phyloP scores from a whole-genome alignment of 306 rosid genomes.

The Cicer arietinum region DNA sequence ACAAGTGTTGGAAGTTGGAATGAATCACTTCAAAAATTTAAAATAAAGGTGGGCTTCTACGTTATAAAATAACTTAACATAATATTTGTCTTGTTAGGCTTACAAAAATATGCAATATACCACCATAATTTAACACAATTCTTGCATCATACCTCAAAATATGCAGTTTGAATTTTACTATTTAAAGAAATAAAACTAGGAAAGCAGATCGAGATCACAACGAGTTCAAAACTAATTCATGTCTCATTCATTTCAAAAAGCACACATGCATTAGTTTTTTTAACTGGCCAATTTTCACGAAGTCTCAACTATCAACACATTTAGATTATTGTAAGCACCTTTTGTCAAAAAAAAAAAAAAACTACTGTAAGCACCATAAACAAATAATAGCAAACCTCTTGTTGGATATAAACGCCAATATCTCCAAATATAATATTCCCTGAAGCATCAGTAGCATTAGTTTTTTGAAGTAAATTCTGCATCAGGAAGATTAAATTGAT shows the following conservation, averaged over 20 bases:
- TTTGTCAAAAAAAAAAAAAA: too few relatives aligned
- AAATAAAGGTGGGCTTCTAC: not conserved
- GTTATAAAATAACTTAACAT: conserved; percentile 1
- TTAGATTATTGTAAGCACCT: conserved; percentile 28
- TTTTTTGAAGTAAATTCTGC: conserved; percentile 84
- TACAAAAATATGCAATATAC: conserved; percentile 14
- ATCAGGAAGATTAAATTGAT: conserved; percentile 41
- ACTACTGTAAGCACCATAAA: conserved; percentile 21
- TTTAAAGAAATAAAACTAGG: not conserved
- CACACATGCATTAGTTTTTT: not conserved
- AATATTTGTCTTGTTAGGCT: conserved; percentile 28
- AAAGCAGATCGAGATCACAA: not conserved
- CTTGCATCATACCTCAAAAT: conserved; percentile 8
- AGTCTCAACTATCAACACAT: conserved; percentile 31
- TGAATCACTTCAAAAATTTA: not conserved
- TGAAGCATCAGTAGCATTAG: conserved; percentile 92
- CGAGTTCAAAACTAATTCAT: not conserved
- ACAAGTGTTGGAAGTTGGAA: not conserved
- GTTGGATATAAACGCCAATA: conserved; percentile 84
- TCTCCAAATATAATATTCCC: conserved; percentile 79
- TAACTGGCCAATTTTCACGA: conserved; percentile 1
- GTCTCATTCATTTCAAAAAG: not conserved
- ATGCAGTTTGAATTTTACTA: not conserved
- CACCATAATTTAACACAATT: conserved; percentile 4
- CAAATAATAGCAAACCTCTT: conserved; percentile 71